phyloP scores from a whole-genome alignment of 164 flowering plant species.

The Sedum album region DNA sequence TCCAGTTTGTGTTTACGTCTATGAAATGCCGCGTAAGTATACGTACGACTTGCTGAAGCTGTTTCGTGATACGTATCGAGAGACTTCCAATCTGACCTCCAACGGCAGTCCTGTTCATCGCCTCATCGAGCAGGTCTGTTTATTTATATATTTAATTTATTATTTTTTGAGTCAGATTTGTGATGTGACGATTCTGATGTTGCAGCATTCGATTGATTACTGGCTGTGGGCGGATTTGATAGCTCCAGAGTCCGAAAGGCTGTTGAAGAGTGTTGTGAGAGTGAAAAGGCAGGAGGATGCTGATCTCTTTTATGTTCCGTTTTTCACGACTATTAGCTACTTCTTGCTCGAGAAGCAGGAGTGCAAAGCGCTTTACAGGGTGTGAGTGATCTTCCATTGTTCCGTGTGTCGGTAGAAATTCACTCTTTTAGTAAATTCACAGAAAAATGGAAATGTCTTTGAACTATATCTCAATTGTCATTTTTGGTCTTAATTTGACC shows the following conservation, averaged over 20 bases:
- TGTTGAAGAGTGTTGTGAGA: conserved; percentile 71
- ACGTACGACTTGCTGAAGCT: conserved; percentile 85
- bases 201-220: conserved; percentile 92
- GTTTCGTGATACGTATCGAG: conserved; percentile 60
- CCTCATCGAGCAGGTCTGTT: conserved; percentile 70
- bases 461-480: too few species aligned
- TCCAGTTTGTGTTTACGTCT: conserved; percentile 70
- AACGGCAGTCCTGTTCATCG: conserved; percentile 99
- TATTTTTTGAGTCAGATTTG: background rate
- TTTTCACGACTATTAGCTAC: conserved; percentile 93
- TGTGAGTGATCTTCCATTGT: conserved; percentile 32
- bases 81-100: conserved; percentile 79
- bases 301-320: conserved; percentile 86
- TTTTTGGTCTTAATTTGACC: background rate
- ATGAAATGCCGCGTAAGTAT: conserved; percentile 85
- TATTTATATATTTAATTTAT: background rate
- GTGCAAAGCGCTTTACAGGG: conserved; percentile 98
- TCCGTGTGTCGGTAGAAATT: background rate
- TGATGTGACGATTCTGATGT: background rate
- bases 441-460: too few species aligned
- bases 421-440: too few species aligned
- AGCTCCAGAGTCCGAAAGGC: conserved; percentile 75
- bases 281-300: conserved; percentile 84
- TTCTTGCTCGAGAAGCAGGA: conserved; percentile 92
- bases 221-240: conserved; percentile 98